Conservation (phyloP, 2,329 filamentous ascomycete genomes). For the Cladosporium phlei region DNA sequence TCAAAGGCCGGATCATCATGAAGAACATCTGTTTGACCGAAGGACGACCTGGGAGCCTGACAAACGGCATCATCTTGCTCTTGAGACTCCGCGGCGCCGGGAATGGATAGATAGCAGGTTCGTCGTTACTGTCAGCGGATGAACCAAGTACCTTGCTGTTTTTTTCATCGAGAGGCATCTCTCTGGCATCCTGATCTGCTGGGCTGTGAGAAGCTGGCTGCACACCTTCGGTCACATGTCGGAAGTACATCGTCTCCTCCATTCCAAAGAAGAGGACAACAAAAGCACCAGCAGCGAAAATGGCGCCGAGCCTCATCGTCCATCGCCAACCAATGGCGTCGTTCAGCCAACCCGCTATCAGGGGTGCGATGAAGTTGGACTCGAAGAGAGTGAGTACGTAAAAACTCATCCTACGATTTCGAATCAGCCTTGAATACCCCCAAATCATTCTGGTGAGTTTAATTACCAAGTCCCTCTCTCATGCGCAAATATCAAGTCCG, state of each 20-base stretch:
- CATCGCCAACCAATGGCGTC: conserved; percentile 48
- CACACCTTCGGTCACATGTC: conserved; percentile 22
- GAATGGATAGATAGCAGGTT: not conserved
- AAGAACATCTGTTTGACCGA: conserved; percentile 19
- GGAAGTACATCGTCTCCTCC: conserved; percentile 54
- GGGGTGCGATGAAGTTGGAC: conserved; percentile 31
- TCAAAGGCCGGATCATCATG: conserved; percentile 18
- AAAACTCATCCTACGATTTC: no score
- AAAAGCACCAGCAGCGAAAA: conserved; percentile 47
- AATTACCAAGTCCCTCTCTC: conserved; percentile 27
- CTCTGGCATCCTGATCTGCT: conserved; percentile 10
- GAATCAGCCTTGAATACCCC: no score
- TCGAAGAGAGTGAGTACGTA: conserved; percentile 25
- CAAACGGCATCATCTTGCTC: conserved; percentile 30
- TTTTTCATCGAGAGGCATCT: conserved; percentile 7
- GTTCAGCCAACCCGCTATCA: conserved; percentile 48
- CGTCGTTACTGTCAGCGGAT: not conserved
- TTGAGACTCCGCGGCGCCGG: conserved; percentile 20
- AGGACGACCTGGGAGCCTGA: conserved; percentile 17
- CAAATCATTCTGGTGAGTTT: no score
- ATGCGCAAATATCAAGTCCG: conserved; percentile 28
- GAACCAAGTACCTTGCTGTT: not conserved
- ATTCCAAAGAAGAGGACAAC: conserved; percentile 56
- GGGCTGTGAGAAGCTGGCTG: not conserved
- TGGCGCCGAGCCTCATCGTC: conserved; percentile 49